Base-by-base conservation (phyloP, 257 asterid species). In the Handroanthus guayacan region DNA sequence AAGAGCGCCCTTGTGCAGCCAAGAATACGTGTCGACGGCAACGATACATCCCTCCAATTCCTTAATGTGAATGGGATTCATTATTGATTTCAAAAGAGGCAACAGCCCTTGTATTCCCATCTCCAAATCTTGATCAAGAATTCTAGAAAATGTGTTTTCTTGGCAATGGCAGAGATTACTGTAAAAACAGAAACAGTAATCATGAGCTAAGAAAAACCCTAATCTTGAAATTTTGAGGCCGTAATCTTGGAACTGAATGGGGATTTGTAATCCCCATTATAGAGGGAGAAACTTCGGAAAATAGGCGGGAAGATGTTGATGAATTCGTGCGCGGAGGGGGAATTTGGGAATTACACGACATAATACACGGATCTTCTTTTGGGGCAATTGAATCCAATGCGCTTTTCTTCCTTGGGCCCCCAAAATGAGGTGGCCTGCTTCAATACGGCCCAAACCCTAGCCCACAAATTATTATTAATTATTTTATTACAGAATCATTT, bases 1-100 rank as follows among this genome's bases (percentile, higher is more conserved):
- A 80, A 95, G 89, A 8, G 98, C 99, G n/a, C 99, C 99, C 82
- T 91, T 95, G 83, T 95, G 99, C 47, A 95, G 94, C 98, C 99
- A 95, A 74, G 99, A 95, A 84, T 95, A 95, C 0, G 99, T 91
- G 50, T 95, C 99, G 71, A 92, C 81, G 67, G 99, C 97, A 9
- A 92, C 99, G 64, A 37, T 84, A 70, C 97, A 86, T 3, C 97
- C 99, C 64, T 85, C 85, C 78, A 92, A 81, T 37, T 91, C 99
- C 83, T 88, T 95, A 16, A 92, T 79, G 85, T 95, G 95, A 62
- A 88, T 82, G 63, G 97, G 96, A 54, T 83, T 67, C 99, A 95
- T 89, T 65, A 92, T 95, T 44, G 99, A 95, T 86, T 95, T 95
- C 90, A 95, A 82, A 11, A 92, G 91, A 8, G 99, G 98, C 84